Evolutionary conservation across 2,329 filamentous ascomycete species (phyloP).

Genomic region (Lachnellula suecica): DNA sequence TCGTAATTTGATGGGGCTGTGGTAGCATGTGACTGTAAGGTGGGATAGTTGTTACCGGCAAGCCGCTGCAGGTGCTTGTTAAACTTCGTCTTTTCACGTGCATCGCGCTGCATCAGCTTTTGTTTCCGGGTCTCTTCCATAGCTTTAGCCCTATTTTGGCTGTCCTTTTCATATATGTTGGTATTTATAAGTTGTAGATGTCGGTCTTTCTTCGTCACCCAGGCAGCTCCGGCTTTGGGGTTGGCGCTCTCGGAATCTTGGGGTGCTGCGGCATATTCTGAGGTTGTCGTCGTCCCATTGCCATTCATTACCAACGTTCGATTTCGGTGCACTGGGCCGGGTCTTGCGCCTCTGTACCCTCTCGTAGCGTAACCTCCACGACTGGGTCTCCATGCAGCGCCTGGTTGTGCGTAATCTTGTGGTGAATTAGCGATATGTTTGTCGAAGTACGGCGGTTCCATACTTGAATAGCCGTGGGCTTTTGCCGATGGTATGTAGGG

Average conservation of each 20-base stretch:
- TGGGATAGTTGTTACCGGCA: conserved; percentile 23
- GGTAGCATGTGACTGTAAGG: conserved; percentile 23
- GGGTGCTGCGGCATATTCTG: neutral
- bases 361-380: conserved; percentile 26
- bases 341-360: conserved; percentile 36
- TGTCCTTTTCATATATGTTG: conserved; percentile 72
- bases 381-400: conserved; percentile 25
- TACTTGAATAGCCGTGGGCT: conserved; percentile 21
- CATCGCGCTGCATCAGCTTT: conserved; percentile 52
- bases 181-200: conserved; percentile 84
- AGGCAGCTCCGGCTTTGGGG: conserved; percentile 42
- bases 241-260: conserved; percentile 13
- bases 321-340: conserved; percentile 47
- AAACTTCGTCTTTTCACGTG: conserved; percentile 60
- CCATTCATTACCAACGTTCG: conserved; percentile 66
- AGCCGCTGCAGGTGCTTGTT: conserved; percentile 43
- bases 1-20: conserved; percentile 50
- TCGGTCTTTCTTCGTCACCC: conserved; percentile 72
- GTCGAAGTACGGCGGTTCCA: conserved; percentile 2
- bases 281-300: conserved; percentile 17
- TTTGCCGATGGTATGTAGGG: conserved; percentile 13
- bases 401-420: conserved; percentile 25
- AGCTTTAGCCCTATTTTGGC: conserved; percentile 65
- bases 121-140: conserved; percentile 68
- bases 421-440: conserved; percentile 16